Percentiles rank a stretch among this genome's conserved stretches.
These are phyloP conservation scores for Nigrograna mackinnonii DNA, from an alignment of 2,329 filamentous ascomycete genomes.

Conservation along the genomic window DNA sequence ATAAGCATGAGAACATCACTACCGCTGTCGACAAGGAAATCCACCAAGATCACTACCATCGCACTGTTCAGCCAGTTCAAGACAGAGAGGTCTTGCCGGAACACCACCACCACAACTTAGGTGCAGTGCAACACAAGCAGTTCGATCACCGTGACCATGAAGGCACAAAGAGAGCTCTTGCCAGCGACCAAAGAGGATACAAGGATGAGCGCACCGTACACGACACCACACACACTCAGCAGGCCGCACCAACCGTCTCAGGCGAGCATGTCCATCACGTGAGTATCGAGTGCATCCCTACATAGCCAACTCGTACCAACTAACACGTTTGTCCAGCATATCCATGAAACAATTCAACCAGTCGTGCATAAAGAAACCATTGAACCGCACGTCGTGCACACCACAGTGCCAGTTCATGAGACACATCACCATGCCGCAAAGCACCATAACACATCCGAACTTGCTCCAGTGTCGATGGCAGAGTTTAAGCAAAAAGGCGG, in stretches of 20 bases:
- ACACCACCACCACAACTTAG: slow-evolving; percentile 63
- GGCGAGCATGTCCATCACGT: slow-evolving; percentile 67
- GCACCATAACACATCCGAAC: slow-evolving; percentile 66
- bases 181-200: slow-evolving; percentile 58
- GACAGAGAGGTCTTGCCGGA: slow-evolving; percentile 63
- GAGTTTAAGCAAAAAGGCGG: slow-evolving; percentile 66
- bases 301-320: background rate
- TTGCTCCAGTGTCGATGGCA: slow-evolving; percentile 66
- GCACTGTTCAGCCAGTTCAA: slow-evolving; percentile 66
- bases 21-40: slow-evolving; percentile 70
- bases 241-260: slow-evolving; percentile 53
- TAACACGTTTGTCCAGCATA: slow-evolving; percentile 42
- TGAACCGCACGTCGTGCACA: slow-evolving; percentile 70
- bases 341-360: slow-evolving; percentile 72
- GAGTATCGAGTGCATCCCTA: slow-evolving; percentile 9
- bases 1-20: slow-evolving; percentile 64
- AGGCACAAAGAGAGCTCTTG: slow-evolving; percentile 25
- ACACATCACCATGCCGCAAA: slow-evolving; percentile 69
- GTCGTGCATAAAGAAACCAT: slow-evolving; percentile 71
- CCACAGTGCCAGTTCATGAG: slow-evolving; percentile 73
- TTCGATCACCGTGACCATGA: slow-evolving; percentile 64
- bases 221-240: slow-evolving; percentile 54
- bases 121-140: slow-evolving; percentile 62
- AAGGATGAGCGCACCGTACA: slow-evolving; percentile 53
- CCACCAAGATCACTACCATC: slow-evolving; percentile 74